Conservation (phyloP, 202 grass and related monocot genomes). For the Saccharum hybrid region DNA sequence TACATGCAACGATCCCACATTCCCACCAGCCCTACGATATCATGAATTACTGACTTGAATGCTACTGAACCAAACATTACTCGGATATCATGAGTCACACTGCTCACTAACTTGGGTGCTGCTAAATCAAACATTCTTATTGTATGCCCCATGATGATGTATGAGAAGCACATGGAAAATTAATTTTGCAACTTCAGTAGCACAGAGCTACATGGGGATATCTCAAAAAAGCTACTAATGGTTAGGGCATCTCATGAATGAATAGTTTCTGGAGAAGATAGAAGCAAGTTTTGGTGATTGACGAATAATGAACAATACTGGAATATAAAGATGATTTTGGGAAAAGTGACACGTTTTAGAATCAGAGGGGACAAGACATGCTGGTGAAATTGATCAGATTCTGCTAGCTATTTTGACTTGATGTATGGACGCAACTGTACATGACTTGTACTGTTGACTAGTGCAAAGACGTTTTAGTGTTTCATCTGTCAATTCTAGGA, state of each 20-base stretch:
- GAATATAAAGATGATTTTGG: neutral
- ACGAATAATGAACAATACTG: constrained; percentile 3
- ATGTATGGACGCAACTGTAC: constrained; percentile 19
- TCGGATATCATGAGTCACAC: neutral
- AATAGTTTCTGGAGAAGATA: neutral
- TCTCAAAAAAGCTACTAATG: neutral
- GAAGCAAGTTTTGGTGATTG: neutral
- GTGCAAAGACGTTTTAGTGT: constrained; percentile 34
- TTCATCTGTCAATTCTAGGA: neutral
- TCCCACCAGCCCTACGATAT: neutral
- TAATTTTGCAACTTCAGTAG: constrained; percentile 17
- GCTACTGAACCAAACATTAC: neutral
- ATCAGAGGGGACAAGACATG: neutral
- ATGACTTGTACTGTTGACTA: constrained; percentile 17
- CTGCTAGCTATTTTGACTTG: constrained; percentile 19
- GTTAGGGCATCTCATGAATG: constrained; percentile 13
- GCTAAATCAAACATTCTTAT: constrained; percentile 9
- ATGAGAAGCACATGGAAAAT: neutral
- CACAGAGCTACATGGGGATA: neutral
- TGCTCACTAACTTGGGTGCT: neutral
- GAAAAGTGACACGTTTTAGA: neutral
- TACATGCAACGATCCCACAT: constrained; percentile 13
- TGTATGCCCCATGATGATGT: neutral
- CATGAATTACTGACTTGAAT: neutral
- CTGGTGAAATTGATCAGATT: constrained; percentile 23